Base-by-base conservation (phyloP, 345 rosid species). In the Aegle marmelos region DNA sequence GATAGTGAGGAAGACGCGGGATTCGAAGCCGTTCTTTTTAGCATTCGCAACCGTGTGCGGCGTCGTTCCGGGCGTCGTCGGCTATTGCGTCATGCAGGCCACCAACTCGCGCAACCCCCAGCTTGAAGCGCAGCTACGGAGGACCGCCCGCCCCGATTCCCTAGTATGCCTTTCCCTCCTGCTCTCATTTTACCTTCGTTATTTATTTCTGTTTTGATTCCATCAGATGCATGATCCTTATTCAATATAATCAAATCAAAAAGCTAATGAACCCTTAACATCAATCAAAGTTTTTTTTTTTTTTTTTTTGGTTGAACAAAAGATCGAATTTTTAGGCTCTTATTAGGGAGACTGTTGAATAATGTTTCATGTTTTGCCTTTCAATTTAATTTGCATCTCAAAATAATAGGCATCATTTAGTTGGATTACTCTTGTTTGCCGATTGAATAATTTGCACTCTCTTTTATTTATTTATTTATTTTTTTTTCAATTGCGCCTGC, bases 11-110 rank as follows among this genome's bases (percentile, higher is more conserved):
- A 85, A 82, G 87, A 94, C 97, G 9, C 79, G 93, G 70, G 98
- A 91, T 61, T 94, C 97, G 0, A 96, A 84, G 88, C 84, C 98
- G 6, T 94, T 96, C 92, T 92, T 94, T 90, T 82, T 94, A 57
- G 81, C 93, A 13, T 94, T 96, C 82, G 99, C 98, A 71, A 86
- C 99, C 75, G 71, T 90, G 4, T 96, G 99, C 78, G 97, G 98
- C 70, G 95, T 96, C 70, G 87, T 96, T 70, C 98, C 99, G 0
- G 98, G 97, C 11, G 82, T 90, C 33, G 85, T 96, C 48, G 99
- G 99, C 70, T 96, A 94, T 75, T 84, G 87, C 62, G 98, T 96
- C 81, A 92, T 96, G 98, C 98, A 94, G 88, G 22, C 81, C 80
- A 96, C 99, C 57, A 92, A 82, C 82, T 79, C 97, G 76, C 76